Evolutionary conservation across 2,329 filamentous ascomycete genomes (phyloP).

Genomic region (Xylaria sp.): DNA sequence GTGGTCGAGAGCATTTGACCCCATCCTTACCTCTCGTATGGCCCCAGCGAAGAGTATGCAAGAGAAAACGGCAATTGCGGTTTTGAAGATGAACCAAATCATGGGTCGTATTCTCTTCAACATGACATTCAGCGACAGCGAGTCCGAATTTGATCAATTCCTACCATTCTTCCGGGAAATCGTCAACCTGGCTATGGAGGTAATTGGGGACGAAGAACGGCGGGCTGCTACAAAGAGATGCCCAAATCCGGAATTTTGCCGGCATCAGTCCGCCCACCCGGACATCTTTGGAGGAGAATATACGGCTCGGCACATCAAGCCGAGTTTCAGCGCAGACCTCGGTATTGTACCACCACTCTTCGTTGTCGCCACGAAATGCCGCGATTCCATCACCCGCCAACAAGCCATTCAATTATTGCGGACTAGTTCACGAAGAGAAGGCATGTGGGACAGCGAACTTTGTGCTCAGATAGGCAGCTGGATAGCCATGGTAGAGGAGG

Average conservation of each 20-base stretch:
- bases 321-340: conserved; percentile 71
- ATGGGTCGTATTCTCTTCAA: conserved; percentile 67
- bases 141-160: conserved; percentile 68
- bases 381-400: conserved; percentile 65
- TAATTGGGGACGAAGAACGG: conserved; percentile 67
- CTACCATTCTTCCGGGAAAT: conserved; percentile 63
- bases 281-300: conserved; percentile 57
- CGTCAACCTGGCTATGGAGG: conserved; percentile 66
- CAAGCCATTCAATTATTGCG: conserved; percentile 70
- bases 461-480: conserved; percentile 65
- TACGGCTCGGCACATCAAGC: conserved; percentile 63
- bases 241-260: conserved; percentile 56
- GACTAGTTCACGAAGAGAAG: conserved; percentile 70
- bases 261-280: conserved; percentile 52
- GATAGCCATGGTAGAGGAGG: conserved; percentile 66
- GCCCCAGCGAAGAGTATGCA: conserved; percentile 61
- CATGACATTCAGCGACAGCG: conserved; percentile 69
- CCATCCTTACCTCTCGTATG: conserved; percentile 61
- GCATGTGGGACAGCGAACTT: conserved; percentile 75
- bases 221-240: conserved; percentile 60
- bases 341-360: conserved; percentile 73
- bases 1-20: conserved; percentile 67
- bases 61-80: conserved; percentile 68
- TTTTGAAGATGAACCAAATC: conserved; percentile 70
- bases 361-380: conserved; percentile 73